These are phyloP conservation scores for Sisymbrium irio DNA, from an alignment of 345 rosid species.

Conservation along the genomic window DNA sequence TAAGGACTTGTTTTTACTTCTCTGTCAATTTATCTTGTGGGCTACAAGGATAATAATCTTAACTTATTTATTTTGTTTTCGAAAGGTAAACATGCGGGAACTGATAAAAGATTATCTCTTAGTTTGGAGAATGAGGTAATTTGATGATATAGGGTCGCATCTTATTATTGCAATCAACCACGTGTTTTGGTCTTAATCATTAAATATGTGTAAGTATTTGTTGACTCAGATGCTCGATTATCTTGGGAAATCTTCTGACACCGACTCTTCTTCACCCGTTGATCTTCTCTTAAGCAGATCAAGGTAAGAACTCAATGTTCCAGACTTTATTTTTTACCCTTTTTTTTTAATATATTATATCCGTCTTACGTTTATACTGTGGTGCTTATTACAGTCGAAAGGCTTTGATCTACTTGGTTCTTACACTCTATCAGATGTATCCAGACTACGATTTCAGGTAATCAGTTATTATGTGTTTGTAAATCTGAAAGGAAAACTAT, in stretches of 20 bases:
- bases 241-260: slow-evolving; percentile 78
- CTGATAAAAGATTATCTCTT: slow-evolving; percentile 77
- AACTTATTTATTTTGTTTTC: slow-evolving; percentile 7
- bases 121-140: slow-evolving; percentile 93
- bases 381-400: slow-evolving; percentile 71
- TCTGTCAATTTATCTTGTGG: background rate
- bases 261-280: slow-evolving; percentile 73
- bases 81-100: slow-evolving; percentile 86
- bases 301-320: slow-evolving; percentile 52
- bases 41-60: background rate
- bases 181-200: background rate
- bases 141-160: too few relatives aligned
- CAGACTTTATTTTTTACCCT: slow-evolving; percentile 4
- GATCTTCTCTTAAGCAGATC: slow-evolving; percentile 85
- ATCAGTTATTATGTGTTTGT: slow-evolving; percentile 15
- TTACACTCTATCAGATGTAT: slow-evolving; percentile 82
- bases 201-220: background rate
- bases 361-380: slow-evolving; percentile 34
- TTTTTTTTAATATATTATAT: background rate
- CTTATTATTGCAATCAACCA: background rate
- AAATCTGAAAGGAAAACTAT: background rate
- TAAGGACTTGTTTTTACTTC: slow-evolving; percentile 40
- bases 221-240: slow-evolving; percentile 74
- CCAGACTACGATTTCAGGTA: slow-evolving; percentile 99
- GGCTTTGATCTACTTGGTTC: slow-evolving; percentile 93